Evolutionary conservation across 495 filamentous ascomycete species (phyloP).

Genomic region (Talaromyces proteolyticus): DNA sequence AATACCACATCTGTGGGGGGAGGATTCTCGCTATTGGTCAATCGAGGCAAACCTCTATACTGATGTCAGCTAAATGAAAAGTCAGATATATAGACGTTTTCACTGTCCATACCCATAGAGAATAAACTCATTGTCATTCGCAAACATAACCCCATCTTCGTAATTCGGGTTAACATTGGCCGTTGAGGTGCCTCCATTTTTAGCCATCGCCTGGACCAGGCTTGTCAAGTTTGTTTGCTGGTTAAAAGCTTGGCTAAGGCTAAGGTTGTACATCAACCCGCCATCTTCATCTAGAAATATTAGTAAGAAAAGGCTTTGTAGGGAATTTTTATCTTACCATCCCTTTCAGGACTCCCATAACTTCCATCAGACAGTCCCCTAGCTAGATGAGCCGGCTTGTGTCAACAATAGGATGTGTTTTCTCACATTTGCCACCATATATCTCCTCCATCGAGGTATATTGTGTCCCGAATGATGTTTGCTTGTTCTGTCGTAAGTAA

Average conservation of each 20-base stretch:
- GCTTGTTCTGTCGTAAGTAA: conserved; percentile 22
- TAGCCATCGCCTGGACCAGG: conserved; percentile 33
- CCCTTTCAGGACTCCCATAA: background rate
- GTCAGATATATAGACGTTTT: conserved; percentile 29
- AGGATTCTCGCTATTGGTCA: conserved; percentile 11
- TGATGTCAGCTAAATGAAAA: conserved; percentile 26
- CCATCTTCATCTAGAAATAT: background rate
- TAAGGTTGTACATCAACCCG: conserved; percentile 4
- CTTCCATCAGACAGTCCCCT: conserved; percentile 5
- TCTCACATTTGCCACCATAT: conserved; percentile 32
- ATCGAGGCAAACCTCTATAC: conserved; percentile 9
- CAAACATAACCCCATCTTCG: conserved; percentile 51
- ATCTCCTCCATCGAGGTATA: conserved; percentile 57
- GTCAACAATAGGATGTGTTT: background rate
- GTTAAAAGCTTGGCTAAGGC: conserved; percentile 33
- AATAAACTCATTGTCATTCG: conserved; percentile 50
- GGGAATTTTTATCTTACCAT: conserved; percentile 6
- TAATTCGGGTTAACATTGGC: conserved; percentile 49
- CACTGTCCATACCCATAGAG: conserved; percentile 7
- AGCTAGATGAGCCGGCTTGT: background rate
- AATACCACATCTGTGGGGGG: conserved; percentile 30
- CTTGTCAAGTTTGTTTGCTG: conserved; percentile 24
- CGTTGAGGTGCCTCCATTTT: conserved; percentile 28
- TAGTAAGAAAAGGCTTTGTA: no score
- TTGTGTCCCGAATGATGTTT: conserved; percentile 50